Base-by-base conservation (phyloP, 257 asterid species). In the Ilex asprella region DNA sequence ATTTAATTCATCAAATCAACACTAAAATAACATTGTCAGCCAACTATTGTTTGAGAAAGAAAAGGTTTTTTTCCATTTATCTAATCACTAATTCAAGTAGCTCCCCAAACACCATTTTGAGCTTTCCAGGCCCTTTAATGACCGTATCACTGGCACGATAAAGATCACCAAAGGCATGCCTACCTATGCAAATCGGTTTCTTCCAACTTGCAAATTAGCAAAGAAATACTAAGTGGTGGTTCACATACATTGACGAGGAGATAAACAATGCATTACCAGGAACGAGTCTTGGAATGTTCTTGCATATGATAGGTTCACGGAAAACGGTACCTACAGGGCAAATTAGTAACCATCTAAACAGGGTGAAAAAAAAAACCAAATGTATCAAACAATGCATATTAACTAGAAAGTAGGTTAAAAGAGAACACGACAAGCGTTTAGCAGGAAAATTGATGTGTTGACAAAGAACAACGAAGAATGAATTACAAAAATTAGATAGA, bases 151-250 rank as follows among this genome's bases (percentile, higher is more conserved):
- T 90, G 59, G 97, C 93, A 58, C 96, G 91, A 68, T 90, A 87
- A 58, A 87, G 97, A 68, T 90, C 97, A 29, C 97, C 97, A 82
- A 87, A 90, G 55, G 93, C 97, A 76, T 87, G 97, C 67, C 97
- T 87, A 49, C 97, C 96, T 55, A 90, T 87, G 60, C 97, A 90
- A 63, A 90, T 90, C 77, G 95, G 96, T 79, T 87, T 82, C 71
- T 78, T 87, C 97, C 97, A 90, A 68, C 97, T 96, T 90, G 79
- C 67, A 75, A 64, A 63, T 57, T 43, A 46, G 16, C 3, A 49
- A 47, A 68, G 47, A 67, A 58, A 50, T 60, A 70, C 60, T 63
- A 31, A 59, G 59, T 59, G 57, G 63, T 47, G 66, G 52, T 60
- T 65, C 64, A 30, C 51, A 57, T 59, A 29, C 59, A 73, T 63